Evolutionary conservation across 176 grass and related monocot species (phyloP), one percentile per base, ranked within the genome.

Genomic region (Oryza glumipatula): DNA sequence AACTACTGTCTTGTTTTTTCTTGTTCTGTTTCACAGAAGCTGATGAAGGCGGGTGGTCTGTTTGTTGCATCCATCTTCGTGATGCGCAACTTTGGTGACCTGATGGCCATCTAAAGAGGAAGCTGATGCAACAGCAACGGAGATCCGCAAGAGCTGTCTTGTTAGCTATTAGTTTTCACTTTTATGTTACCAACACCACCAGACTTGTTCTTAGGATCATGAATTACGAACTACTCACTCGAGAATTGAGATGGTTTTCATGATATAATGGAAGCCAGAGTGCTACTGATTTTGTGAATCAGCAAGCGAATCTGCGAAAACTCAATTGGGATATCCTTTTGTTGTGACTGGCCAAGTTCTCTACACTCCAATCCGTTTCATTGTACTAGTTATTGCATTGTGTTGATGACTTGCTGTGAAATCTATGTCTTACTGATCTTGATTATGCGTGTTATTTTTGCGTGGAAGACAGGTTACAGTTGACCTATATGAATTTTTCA

Each of bases 11-110:
- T 38, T 75, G 30, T 11, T 26, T 26, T 76, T 41, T 74, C 39
- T 24, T 49, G 13, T 11, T 47, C 4, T 80, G 58, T 7, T 22
- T 36, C 79, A 39, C 86, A 91, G 89, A 89, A 87, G 68, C 21
- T 94, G 46, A 69, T 84, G 47, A 76, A 83, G 47, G 84, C 84
- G 39, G 45, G 68, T 67, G 87, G 92, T 22, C 43, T 94, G 14
- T 94, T 94, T 24, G 84, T 49, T 72, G 92, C 86, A 56, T 91
- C 86, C 67, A 76, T 94, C 66, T 33, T 94, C 4, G 41, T 94
- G 4, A 88, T 94, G 86, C 88, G 64, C 67, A 91, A 66, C 56
- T 91, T 22, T 24, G 92, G 84, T 48, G 84, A 91, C 74, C 43
- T 85, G 17, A 91, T 91, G 89, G 64, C 84, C 23, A 36, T 94